phyloP scores from a whole-genome alignment of 2,329 filamentous ascomycete genomes.

The Fusarium vanettenii region DNA sequence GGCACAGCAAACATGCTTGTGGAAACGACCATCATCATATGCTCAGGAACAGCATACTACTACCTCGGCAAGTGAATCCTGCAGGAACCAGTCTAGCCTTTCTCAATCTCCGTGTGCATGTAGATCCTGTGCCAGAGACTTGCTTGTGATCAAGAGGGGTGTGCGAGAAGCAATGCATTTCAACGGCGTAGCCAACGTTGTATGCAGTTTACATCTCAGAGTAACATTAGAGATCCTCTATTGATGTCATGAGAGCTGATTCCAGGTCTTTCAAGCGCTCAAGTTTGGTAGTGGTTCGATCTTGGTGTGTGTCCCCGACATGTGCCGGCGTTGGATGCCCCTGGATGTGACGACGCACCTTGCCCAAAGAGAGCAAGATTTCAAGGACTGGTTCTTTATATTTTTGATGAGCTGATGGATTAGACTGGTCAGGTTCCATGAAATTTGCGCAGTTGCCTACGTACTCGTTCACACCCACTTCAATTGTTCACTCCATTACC shows the following conservation, averaged over 20 bases:
- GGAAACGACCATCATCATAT: background rate
- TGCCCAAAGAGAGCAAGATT: constrained; percentile 4
- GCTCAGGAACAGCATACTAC: background rate
- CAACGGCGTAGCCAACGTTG: constrained; percentile 12
- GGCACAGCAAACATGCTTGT: background rate
- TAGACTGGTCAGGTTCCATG: background rate
- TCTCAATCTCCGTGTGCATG: constrained; percentile 1
- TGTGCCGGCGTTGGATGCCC: constrained; percentile 10
- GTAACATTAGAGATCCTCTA: background rate
- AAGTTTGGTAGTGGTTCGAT: background rate
- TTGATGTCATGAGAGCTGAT: background rate
- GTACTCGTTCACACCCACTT: background rate
- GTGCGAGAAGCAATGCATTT: background rate
- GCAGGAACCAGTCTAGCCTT: constrained; percentile 5
- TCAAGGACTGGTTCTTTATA: background rate
- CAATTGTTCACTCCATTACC: background rate
- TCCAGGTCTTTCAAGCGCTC: background rate
- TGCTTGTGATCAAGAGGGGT: background rate
- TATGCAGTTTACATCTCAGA: constrained; percentile 16
- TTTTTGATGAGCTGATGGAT: background rate
- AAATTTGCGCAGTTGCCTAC: background rate
- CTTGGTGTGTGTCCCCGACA: background rate
- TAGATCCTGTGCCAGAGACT: background rate
- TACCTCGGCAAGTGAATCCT: constrained; percentile 15
- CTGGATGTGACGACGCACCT: constrained; percentile 7